A percentile compares a stretch with the other conserved stretches of the same genome.
These are phyloP conservation scores for Silene conica DNA, from an alignment of 148 eudicot genomes.

Conservation along the genomic window DNA sequence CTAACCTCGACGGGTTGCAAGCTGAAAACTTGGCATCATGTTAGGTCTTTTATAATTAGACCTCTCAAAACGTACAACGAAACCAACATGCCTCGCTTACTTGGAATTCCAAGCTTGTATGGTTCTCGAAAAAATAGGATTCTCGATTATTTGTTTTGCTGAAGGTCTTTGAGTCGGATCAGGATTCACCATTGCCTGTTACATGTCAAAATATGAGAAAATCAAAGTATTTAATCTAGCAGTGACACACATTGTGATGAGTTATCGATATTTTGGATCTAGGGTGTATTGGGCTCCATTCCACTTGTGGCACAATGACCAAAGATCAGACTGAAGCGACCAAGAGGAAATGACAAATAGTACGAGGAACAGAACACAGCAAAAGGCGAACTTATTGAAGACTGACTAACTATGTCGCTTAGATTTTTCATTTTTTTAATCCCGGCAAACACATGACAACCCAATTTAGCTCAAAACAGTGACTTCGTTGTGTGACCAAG, in stretches of 20 bases:
- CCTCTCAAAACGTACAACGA: not conserved
- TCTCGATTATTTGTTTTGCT: conserved; percentile 57
- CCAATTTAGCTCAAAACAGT: no score
- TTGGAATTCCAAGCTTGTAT: conserved; percentile 24
- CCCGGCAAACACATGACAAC: no score
- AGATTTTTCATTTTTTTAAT: no score
- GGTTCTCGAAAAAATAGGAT: conserved; percentile 52
- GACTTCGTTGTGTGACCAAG: no score
- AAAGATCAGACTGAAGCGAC: no score
- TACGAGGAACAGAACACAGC: not conserved
- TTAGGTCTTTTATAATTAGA: not conserved
- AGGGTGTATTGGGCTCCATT: no score
- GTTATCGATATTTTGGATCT: not conserved
- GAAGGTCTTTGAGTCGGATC: conserved; percentile 78
- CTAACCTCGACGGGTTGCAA: not conserved
- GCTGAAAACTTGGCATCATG: not conserved
- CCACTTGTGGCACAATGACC: not conserved
- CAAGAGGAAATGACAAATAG: no score
- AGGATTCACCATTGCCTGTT: conserved; percentile 82
- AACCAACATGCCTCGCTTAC: conserved; percentile 14
- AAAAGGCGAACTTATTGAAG: not conserved
- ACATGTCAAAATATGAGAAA: not conserved
- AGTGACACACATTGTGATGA: not conserved
- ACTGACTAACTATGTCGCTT: no score
- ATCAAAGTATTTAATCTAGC: no score